Evolutionary conservation across 371 early-diverging fungal genomes (phyloP).

Genomic region (Saksenaea vasiformis): DNA sequence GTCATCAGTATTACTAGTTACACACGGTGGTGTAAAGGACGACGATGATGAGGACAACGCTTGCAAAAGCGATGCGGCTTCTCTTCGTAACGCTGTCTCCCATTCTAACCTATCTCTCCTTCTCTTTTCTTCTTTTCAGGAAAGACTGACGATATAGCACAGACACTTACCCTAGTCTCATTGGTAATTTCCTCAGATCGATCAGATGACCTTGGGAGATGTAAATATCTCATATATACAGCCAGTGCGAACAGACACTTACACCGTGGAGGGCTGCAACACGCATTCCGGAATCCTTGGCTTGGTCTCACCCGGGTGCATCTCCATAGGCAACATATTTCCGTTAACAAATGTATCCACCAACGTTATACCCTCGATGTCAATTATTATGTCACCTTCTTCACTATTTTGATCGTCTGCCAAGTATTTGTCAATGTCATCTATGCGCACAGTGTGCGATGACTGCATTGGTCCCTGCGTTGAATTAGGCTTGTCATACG

Average conservation of each 20-base stretch:
- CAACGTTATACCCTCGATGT: constrained; percentile 12
- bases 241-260: neutral
- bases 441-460: constrained; percentile 4
- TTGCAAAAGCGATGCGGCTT: neutral
- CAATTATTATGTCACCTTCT: constrained; percentile 1
- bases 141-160: neutral
- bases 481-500: neutral
- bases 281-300: constrained; percentile 41
- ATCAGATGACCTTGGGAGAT: neutral
- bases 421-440: constrained; percentile 17
- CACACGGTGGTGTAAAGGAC: neutral
- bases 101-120: neutral
- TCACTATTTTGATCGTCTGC: constrained; percentile 10
- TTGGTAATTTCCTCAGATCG: neutral
- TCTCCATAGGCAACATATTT: constrained; percentile 30
- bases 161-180: neutral
- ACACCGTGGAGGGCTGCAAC: constrained; percentile 5
- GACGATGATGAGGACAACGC: too few species aligned
- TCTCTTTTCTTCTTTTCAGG: neutral
- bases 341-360: constrained; percentile 27
- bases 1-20: neutral
- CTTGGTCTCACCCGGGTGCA: constrained; percentile 25
- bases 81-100: neutral
- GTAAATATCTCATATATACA: neutral
- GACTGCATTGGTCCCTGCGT: neutral